Conservation (phyloP, 495 filamentous ascomycete species). For the Trichoderma orchidacearum region DNA sequence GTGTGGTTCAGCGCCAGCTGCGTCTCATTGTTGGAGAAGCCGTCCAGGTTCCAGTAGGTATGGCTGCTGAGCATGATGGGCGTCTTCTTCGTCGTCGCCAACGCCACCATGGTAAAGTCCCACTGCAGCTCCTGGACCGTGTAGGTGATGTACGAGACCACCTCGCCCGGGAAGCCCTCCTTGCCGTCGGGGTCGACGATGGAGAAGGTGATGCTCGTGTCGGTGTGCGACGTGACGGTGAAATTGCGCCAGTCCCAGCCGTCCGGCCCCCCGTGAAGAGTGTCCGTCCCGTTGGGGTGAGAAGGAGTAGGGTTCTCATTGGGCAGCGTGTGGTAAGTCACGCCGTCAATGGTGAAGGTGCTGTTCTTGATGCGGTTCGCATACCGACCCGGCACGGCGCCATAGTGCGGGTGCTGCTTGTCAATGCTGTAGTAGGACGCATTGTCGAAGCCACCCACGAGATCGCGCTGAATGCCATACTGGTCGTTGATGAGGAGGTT, state of each 20-base stretch:
- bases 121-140: conserved; percentile 35
- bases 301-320: conserved; percentile 52
- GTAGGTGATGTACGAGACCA: conserved; percentile 67
- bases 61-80: conserved; percentile 54
- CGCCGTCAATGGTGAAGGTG: conserved; percentile 58
- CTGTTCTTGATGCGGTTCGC: conserved; percentile 83
- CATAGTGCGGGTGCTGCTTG: conserved; percentile 58
- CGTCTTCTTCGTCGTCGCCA: conserved; percentile 42
- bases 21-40: conserved; percentile 51
- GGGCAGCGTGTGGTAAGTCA: conserved; percentile 44
- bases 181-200: conserved; percentile 57
- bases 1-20: conserved; percentile 54
- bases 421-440: conserved; percentile 56
- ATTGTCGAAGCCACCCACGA: conserved; percentile 71
- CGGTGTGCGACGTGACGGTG: conserved; percentile 53
- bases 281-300: conserved; percentile 42
- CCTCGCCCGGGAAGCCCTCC: conserved; percentile 69
- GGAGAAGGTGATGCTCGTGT: conserved; percentile 63
- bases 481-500: conserved; percentile 63
- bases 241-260: conserved; percentile 79
- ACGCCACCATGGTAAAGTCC: conserved; percentile 41
- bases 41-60: conserved; percentile 84
- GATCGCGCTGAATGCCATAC: conserved; percentile 47
- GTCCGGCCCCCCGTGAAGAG: conserved; percentile 67
- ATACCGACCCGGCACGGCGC: conserved; percentile 66